Evolutionary conservation across 352 stramenopile genomes (phyloP).

Genomic region (Pythium monospermum): DNA sequence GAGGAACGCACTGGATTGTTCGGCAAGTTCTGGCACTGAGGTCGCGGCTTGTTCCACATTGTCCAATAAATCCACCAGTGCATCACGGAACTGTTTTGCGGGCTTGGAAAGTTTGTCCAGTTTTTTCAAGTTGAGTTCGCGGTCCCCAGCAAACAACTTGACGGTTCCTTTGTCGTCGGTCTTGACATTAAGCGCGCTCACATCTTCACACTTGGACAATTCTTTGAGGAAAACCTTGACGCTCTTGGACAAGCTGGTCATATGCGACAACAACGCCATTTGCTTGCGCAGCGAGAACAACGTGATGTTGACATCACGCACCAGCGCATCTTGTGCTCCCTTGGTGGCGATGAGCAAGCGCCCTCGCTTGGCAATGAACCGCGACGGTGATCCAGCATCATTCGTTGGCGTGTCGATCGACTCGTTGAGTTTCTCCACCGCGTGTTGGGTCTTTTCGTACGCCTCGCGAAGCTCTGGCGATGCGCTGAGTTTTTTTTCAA

Average conservation of each 20-base stretch:
- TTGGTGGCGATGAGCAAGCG: slow-evolving; percentile 28
- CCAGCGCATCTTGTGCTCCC: slow-evolving; percentile 21
- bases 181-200: slow-evolving; percentile 26
- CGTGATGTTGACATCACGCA: slow-evolving; percentile 27
- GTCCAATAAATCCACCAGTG: slow-evolving; percentile 43
- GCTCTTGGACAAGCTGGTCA: slow-evolving; percentile 27
- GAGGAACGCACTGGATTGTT: slow-evolving; percentile 30
- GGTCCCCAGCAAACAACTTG: slow-evolving; percentile 40
- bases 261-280: slow-evolving; percentile 31
- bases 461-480: slow-evolving; percentile 23
- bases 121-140: slow-evolving; percentile 41
- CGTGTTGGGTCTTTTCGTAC: slow-evolving; percentile 21
- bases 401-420: slow-evolving; percentile 30
- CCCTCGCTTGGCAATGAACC: slow-evolving; percentile 31
- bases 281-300: slow-evolving; percentile 39
- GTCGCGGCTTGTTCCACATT: slow-evolving; percentile 42
- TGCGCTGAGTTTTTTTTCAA: slow-evolving; percentile 19
- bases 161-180: slow-evolving; percentile 36
- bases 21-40: slow-evolving; percentile 39
- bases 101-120: slow-evolving; percentile 40
- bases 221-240: slow-evolving; percentile 40
- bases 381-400: slow-evolving; percentile 20
- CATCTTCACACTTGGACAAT: slow-evolving; percentile 39
- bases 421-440: slow-evolving; percentile 28
- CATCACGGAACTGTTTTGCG: slow-evolving; percentile 37